Conservation (phyloP, 495 filamentous ascomycete species). For the Saxophila tyrrhenica region DNA sequence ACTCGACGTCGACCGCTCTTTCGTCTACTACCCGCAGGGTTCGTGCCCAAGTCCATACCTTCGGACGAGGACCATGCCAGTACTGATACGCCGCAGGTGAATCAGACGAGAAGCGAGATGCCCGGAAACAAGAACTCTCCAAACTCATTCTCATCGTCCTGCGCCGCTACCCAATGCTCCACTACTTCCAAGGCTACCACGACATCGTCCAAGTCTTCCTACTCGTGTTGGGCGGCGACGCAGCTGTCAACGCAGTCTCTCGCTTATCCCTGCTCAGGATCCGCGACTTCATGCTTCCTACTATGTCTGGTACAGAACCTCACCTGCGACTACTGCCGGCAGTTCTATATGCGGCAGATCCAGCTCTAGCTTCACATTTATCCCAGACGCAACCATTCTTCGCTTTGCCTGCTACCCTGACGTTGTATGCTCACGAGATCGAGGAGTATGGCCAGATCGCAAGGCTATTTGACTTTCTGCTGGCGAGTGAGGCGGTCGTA, state of each 20-base stretch:
- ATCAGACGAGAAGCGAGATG: slow-evolving; percentile 46
- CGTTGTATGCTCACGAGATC: slow-evolving; percentile 92
- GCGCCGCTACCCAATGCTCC: slow-evolving; percentile 70
- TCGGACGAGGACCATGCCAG: slow-evolving; percentile 10
- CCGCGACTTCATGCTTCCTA: slow-evolving; percentile 94
- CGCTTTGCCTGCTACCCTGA: slow-evolving; percentile 78
- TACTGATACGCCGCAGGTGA: slow-evolving; percentile 25
- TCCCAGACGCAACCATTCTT: slow-evolving; percentile 77
- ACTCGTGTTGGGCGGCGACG: slow-evolving; percentile 57
- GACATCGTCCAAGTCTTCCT: slow-evolving; percentile 97
- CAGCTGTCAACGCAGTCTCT: slow-evolving; percentile 48
- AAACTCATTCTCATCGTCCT: slow-evolving; percentile 64
- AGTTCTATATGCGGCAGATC: slow-evolving; percentile 60
- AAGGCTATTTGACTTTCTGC: slow-evolving; percentile 78
- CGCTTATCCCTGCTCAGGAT: slow-evolving; percentile 80
- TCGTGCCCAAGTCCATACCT: slow-evolving; percentile 16
- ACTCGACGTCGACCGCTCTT: slow-evolving; percentile 88
- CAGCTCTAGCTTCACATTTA: slow-evolving; percentile 57
- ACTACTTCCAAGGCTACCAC: slow-evolving; percentile 97
- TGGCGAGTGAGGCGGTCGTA: slow-evolving; percentile 75
- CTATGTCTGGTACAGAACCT: slow-evolving; percentile 63
- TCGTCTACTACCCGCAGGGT: slow-evolving; percentile 91
- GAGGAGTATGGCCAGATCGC: slow-evolving; percentile 78
- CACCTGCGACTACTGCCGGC: slow-evolving; percentile 78
- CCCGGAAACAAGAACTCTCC: slow-evolving; percentile 60